Evolutionary conservation across 1,139 yeast genomes (phyloP).

Genomic region (Lodderomyces parapsilosis): DNA sequence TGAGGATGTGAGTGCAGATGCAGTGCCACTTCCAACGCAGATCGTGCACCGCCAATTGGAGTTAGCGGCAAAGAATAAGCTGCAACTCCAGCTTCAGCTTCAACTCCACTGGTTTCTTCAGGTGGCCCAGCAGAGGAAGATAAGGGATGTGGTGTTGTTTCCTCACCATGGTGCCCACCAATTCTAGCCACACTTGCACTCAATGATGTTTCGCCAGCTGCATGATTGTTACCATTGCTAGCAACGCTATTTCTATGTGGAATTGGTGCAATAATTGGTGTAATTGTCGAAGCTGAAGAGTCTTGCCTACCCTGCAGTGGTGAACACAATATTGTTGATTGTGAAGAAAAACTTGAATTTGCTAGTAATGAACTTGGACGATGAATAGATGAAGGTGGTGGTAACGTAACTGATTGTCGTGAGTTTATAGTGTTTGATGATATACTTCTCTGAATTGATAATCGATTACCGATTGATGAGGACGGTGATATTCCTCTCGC

Average conservation of each 20-base stretch:
- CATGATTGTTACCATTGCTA: neutral
- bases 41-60: neutral
- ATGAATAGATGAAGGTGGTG: constrained; percentile 10
- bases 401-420: constrained; percentile 5
- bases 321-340: constrained; percentile 2
- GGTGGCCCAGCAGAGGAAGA: constrained; percentile 7
- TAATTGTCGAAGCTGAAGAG: constrained; percentile 3
- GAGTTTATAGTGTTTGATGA: constrained; percentile 4
- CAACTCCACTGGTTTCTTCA: neutral
- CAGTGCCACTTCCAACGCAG: neutral
- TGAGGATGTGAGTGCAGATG: constrained; percentile 5
- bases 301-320: neutral
- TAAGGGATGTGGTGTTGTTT: constrained; percentile 3
- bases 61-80: neutral
- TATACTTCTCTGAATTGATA: constrained; percentile 4
- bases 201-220: neutral
- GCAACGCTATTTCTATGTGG: constrained; percentile 6
- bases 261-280: constrained; percentile 8
- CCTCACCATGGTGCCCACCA: neutral
- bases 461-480: neutral
- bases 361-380: constrained; percentile 11
- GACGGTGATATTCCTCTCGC: constrained; percentile 3
- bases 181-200: constrained; percentile 10
- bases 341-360: constrained; percentile 6
- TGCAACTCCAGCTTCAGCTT: neutral